phyloP scores from a whole-genome alignment of 371 early-diverging fungal genomes.

The Lichtheimia ramosa region DNA sequence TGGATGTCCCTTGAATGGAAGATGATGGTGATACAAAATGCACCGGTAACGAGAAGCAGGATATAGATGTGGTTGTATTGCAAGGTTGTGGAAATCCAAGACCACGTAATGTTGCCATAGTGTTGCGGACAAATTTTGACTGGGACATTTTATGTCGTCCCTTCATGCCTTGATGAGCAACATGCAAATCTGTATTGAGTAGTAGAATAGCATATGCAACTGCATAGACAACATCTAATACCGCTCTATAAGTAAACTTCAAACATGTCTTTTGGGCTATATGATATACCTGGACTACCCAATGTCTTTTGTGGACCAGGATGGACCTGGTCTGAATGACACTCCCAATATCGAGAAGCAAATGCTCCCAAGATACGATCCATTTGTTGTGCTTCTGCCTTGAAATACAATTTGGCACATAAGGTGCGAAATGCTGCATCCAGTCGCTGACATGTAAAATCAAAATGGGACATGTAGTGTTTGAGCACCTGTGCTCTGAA shows the following conservation, averaged over 20 bases:
- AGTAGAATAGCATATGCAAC: conserved; percentile 82
- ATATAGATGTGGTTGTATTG: too few relatives aligned
- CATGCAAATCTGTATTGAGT: conserved; percentile 91
- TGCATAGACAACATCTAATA: conserved; percentile 76
- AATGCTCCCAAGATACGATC: conserved; percentile 85
- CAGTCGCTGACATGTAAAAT: conserved; percentile 7
- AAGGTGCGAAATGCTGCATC: conserved; percentile 44
- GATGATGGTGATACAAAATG: too few relatives aligned
- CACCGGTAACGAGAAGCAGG: too few relatives aligned
- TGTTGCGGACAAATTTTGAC: conserved; percentile 59
- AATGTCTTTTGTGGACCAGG: conserved; percentile 2
- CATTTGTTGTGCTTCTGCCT: conserved; percentile 90
- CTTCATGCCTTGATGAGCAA: conserved; percentile 50
- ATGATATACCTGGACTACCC: conserved; percentile 23
- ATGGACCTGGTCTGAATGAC: conserved; percentile 60
- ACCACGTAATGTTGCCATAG: conserved; percentile 42
- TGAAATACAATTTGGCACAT: conserved; percentile 75
- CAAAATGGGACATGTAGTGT: conserved; percentile 16
- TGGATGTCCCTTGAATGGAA: neutral
- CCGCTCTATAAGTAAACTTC: neutral
- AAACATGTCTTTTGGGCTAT: neutral
- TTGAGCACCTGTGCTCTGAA: conserved; percentile 12
- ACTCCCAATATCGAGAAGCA: conserved; percentile 77
- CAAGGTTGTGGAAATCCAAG: neutral
- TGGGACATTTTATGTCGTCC: conserved; percentile 60